Percentiles rank a stretch among this genome's conserved stretches.
Evolutionary conservation across 1,284 basidiomycete genomes (phyloP).

Genomic region (Microbotryum violaceum): DNA sequence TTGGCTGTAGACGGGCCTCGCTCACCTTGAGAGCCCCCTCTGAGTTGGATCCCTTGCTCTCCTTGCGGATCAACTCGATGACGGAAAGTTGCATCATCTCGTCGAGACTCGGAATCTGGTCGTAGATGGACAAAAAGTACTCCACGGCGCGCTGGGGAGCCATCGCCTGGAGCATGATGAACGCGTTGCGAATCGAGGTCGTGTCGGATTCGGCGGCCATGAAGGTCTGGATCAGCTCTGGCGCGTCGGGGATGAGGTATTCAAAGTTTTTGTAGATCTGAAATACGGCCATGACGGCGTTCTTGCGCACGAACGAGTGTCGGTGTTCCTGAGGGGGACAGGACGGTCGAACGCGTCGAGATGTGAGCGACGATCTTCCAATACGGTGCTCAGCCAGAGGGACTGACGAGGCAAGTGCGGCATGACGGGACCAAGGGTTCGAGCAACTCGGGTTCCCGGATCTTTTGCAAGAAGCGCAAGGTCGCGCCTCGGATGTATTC

Average conservation of each 20-base stretch:
- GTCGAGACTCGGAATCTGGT: constrained; percentile 75
- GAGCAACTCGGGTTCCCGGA: constrained; percentile 86
- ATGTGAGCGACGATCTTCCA: not conserved
- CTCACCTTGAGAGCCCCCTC: constrained; percentile 28
- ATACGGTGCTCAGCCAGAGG: not conserved
- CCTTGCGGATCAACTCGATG: constrained; percentile 87
- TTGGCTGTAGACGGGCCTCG: not conserved
- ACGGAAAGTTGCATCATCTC: constrained; percentile 93
- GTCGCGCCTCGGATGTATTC: constrained; percentile 98
- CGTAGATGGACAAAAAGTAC: constrained; percentile 78
- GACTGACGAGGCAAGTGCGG: constrained; percentile 66
- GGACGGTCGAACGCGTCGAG: not conserved
- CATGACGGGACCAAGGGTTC: constrained; percentile 93
- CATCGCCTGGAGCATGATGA: constrained; percentile 84
- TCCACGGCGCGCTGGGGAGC: constrained; percentile 85
- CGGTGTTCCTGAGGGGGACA: constrained; percentile 63
- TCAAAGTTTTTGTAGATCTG: constrained; percentile 92
- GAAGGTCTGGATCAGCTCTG: constrained; percentile 95
- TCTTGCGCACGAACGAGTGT: constrained; percentile 97
- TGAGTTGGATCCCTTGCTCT: constrained; percentile 55
- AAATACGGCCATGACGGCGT: constrained; percentile 93
- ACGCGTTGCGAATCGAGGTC: constrained; percentile 95
- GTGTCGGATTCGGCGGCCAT: constrained; percentile 91
- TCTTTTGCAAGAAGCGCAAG: constrained; percentile 91
- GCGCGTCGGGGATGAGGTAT: constrained; percentile 90